These are phyloP conservation scores for Halophytophthora polymorphica DNA, from an alignment of 352 stramenopile genomes.

Conservation along the genomic window DNA sequence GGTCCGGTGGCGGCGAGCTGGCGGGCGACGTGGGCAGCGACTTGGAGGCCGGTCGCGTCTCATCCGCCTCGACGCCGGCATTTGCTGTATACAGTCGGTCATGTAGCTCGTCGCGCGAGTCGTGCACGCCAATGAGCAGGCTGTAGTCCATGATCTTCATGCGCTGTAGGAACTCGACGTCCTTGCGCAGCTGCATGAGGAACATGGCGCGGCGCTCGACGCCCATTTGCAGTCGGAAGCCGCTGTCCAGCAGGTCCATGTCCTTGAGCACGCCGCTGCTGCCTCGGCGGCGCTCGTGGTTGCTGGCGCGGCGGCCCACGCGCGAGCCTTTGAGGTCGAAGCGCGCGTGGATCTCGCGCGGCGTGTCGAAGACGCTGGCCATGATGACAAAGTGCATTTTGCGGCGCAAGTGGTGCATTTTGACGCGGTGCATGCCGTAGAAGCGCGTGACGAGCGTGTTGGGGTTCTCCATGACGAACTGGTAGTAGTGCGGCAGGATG, in stretches of 20 bases:
- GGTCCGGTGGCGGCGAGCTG: conserved; percentile 6
- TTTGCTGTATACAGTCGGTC: conserved; percentile 37
- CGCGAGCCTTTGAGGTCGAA: conserved; percentile 92
- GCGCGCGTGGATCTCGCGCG: conserved; percentile 87
- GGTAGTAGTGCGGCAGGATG: conserved; percentile 98
- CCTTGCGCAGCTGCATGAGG: conserved; percentile 83
- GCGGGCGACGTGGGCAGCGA: conserved; percentile 45
- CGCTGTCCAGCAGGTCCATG: conserved; percentile 86
- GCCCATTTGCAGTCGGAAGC: conserved; percentile 85
- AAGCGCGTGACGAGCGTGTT: conserved; percentile 98
- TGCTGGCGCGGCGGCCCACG: conserved; percentile 72
- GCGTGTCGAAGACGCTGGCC: conserved; percentile 96
- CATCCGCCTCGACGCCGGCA: conserved; percentile 6
- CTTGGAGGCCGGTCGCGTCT: conserved; percentile 9
- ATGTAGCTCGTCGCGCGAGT: conserved; percentile 61
- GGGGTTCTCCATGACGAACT: conserved; percentile 95
- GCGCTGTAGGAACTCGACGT: conserved; percentile 88
- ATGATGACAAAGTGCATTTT: conserved; percentile 97
- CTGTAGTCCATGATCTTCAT: conserved; percentile 97
- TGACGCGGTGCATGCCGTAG: conserved; percentile 97
- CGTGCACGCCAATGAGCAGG: conserved; percentile 90
- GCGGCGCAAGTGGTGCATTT: conserved; percentile 93
- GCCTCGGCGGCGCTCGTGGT: conserved; percentile 60
- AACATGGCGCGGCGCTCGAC: conserved; percentile 69
- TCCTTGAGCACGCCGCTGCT: conserved; percentile 86